A percentile compares a stretch with the other conserved stretches of the same genome.
These are phyloP conservation scores for Heterobasidion parviporum DNA, from an alignment of 1,284 basidiomycete species.

Conservation along the genomic window DNA sequence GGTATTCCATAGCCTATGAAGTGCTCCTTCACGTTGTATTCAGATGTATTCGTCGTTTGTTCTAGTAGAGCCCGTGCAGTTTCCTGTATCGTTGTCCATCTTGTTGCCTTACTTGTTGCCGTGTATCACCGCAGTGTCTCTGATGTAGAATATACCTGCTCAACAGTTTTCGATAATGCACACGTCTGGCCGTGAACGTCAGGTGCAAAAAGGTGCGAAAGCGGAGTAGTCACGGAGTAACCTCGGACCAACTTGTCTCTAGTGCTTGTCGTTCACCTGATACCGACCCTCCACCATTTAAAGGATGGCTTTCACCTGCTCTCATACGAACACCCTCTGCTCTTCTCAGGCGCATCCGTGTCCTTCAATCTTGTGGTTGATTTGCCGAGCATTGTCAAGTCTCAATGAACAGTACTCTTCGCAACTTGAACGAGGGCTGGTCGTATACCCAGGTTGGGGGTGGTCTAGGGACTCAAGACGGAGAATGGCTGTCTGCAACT, in stretches of 20 bases:
- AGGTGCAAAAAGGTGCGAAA: neutral
- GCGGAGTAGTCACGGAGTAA: neutral
- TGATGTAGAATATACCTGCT: no score
- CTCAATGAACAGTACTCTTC: constrained; percentile 5
- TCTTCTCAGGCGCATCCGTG: no score
- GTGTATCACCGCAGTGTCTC: no score
- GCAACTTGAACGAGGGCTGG: constrained; percentile 40
- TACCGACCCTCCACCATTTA: neutral
- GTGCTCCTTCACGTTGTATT: no score
- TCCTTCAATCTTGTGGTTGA: no score
- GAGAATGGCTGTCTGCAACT: constrained; percentile 57
- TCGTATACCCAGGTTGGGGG: constrained; percentile 59
- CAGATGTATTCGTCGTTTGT: no score
- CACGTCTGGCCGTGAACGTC: neutral
- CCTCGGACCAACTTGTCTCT: neutral
- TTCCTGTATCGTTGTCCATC: no score
- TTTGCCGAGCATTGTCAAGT: neutral
- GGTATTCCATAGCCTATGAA: neutral
- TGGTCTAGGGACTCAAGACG: constrained; percentile 47
- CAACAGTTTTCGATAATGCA: no score
- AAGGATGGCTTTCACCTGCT: neutral
- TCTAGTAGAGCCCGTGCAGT: no score
- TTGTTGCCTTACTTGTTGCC: no score
- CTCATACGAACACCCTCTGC: neutral
- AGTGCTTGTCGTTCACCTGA: neutral